Evolutionary conservation across 2,329 filamentous ascomycete species (phyloP), one percentile per base, ranked within the genome.

Genomic region (Cytospora piceae): DNA sequence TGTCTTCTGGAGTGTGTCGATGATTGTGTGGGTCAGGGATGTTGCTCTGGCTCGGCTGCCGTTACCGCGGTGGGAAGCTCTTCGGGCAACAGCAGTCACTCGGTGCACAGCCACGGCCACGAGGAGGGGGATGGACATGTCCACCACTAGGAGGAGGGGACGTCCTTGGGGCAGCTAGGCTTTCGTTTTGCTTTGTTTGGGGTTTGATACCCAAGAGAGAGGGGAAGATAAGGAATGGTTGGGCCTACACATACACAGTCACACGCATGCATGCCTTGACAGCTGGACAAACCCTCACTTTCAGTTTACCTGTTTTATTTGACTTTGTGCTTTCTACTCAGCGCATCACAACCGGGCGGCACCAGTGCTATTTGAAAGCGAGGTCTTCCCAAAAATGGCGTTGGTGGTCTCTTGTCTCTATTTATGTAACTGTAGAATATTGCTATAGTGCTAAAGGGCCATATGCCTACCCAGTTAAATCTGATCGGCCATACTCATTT

Each of bases 1-100:
- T 86, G 84, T 68, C 76, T 88, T 42, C 76, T 88, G 4, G 83
- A 84, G 68, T 84, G 82, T 62, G 79, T 83, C 12, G 81, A 83
- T 57, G 74, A 83, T 65, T 84, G 82, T 66, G 75, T 77, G 4
- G 80, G 74, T 20, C 75, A 77, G 71, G 80, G 80, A 17, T 84
- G 82, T 75, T 84, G 81, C 70, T 71, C 75, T 2, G 63, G 70
- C 15, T 56, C 71, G 0, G 73, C 63, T 11, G 61, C 55, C 42
- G 53, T 51, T 22, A 68, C 66, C 8, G 66, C 66, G 17, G 66
- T 66, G 66, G 49, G 76, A 73, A 20, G 73, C 72, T 20, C 74
- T 67, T 54, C 76, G 73, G 39, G 75, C 58, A 71, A 72, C 55
- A 73, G 71, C 62, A 74, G 74, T 64, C 75, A 76, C 34, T 74